Conservation (phyloP, 2,329 filamentous ascomycete genomes). For the Paecilomyces formosus region DNA sequence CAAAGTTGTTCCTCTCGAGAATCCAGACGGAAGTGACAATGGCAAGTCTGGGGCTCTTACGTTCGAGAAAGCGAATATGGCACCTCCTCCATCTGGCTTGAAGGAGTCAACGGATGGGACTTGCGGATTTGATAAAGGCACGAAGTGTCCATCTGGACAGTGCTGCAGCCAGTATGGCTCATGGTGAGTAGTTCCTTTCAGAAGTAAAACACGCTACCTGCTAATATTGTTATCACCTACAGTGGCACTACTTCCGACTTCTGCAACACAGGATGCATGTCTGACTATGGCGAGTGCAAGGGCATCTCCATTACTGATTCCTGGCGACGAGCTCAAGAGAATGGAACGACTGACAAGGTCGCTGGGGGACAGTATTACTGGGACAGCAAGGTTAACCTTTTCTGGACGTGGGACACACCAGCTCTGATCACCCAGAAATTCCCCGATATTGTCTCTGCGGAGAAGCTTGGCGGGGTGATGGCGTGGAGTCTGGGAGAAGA, state of each 20-base stretch:
- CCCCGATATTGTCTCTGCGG: slow-evolving; percentile 47
- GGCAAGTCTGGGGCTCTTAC: slow-evolving; percentile 46
- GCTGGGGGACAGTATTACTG: slow-evolving; percentile 63
- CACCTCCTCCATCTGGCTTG: slow-evolving; percentile 16
- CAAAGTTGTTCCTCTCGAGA: slow-evolving; percentile 52
- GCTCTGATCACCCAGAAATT: slow-evolving; percentile 57
- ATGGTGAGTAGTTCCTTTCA: slow-evolving; percentile 19
- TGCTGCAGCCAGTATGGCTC: slow-evolving; percentile 31
- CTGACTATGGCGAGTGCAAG: slow-evolving; percentile 32
- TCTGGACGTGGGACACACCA: slow-evolving; percentile 68
- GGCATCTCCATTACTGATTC: slow-evolving; percentile 48
- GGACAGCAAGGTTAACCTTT: slow-evolving; percentile 52
- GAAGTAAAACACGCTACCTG: not conserved
- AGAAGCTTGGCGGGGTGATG: slow-evolving; percentile 61
- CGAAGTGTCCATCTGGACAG: slow-evolving; percentile 21
- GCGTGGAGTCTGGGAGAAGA: slow-evolving; percentile 71
- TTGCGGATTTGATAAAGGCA: slow-evolving; percentile 22
- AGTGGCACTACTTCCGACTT: slow-evolving; percentile 25
- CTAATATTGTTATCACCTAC: not conserved
- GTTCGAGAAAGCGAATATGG: slow-evolving; percentile 34
- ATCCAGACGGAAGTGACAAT: slow-evolving; percentile 52
- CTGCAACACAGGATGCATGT: slow-evolving; percentile 27
- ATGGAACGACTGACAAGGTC: slow-evolving; percentile 50
- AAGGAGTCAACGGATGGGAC: slow-evolving; percentile 19
- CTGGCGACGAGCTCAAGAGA: slow-evolving; percentile 48